Percentiles rank a stretch among this genome's conserved stretches.
Conservation (phyloP, 768 basidiomycete genomes). For the Chalciporus pseudorubinellus region DNA sequence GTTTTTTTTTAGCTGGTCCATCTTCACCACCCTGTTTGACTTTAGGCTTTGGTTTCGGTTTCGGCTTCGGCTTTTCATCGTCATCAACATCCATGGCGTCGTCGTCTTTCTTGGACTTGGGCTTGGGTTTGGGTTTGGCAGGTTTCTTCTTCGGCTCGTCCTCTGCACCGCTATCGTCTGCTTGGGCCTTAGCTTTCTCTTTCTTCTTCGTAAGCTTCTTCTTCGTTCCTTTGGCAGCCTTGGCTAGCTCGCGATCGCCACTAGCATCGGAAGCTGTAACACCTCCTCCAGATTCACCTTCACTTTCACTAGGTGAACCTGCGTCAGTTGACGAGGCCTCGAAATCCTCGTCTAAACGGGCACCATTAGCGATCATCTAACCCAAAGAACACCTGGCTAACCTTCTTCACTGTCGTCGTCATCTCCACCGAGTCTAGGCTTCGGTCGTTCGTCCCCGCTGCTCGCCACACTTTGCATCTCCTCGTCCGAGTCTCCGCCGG, state of each 20-base stretch:
- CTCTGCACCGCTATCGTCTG: slow-evolving; percentile 42
- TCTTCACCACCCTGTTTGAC: slow-evolving; percentile 38
- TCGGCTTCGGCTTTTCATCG: slow-evolving; percentile 38
- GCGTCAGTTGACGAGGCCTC: slow-evolving; percentile 77
- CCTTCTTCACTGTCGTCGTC: slow-evolving; percentile 80
- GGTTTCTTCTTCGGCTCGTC: slow-evolving; percentile 51
- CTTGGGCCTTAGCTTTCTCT: slow-evolving; percentile 44
- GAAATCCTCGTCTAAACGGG: slow-evolving; percentile 80
- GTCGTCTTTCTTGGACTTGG: slow-evolving; percentile 42
- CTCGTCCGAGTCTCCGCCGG: slow-evolving; percentile 67
- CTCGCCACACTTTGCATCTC: slow-evolving; percentile 82
- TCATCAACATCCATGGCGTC: slow-evolving; percentile 51
- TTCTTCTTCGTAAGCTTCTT: slow-evolving; percentile 43
- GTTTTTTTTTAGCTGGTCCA: slow-evolving; percentile 75
- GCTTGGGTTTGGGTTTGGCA: slow-evolving; percentile 41
- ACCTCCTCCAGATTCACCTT: slow-evolving; percentile 60
- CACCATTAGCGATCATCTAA: background rate
- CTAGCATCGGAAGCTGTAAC: slow-evolving; percentile 83
- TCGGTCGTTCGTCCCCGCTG: slow-evolving; percentile 60
- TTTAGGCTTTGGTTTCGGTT: slow-evolving; percentile 41
- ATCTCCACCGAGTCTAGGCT: slow-evolving; percentile 45
- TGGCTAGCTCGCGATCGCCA: slow-evolving; percentile 67
- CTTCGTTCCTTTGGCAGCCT: slow-evolving; percentile 34
- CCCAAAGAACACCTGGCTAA: slow-evolving; percentile 26
- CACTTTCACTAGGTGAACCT: slow-evolving; percentile 82